Evolutionary conservation across 257 asterid species (phyloP), one percentile per base, ranked within the genome.

Genomic region (Craterostigma plantagineum): DNA sequence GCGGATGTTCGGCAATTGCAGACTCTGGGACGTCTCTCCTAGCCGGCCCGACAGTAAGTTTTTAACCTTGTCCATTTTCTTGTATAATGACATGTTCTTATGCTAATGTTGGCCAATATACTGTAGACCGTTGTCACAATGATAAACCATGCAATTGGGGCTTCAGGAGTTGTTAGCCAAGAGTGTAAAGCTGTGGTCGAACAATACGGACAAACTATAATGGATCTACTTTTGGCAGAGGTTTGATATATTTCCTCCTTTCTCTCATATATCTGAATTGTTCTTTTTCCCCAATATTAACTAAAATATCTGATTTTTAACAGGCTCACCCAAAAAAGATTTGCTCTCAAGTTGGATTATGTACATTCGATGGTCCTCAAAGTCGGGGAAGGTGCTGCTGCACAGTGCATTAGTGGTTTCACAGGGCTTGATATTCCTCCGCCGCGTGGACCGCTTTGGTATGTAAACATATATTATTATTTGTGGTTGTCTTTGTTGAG

Each of bases 31-130:
- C 46, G 1, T 42, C 46, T 5, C 27, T 42, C 6, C 8, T 42
- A 14, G 46, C 46, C 8, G 46, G 46, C 10, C 46, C 46, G 14
- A 42, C 46, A 10, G 46, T 42, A 42, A 8, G 46, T 42, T 7
- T 23, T 23, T 6, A 23, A 23, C 6, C 4, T 23, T 2, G 30
- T 23, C 30, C 30, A 23, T 23, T 23, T 23, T 23, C 30, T n/a
- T 23, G 30, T 23, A 23, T 6, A 23, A 23, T 23, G 30, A 40
- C 8, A 12, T 40, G 13, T 40, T 40, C 0, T 42, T 6, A n/a
- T 23, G 46, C 30, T 23, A 23, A 23, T 23, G 2, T 2, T 23
- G 2, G 2, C 6, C 30, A 2, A 23, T 23, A 23, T 23, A 23
- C 30, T 42, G 17, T 11, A 42, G 46, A 14, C 46, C 4, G 11